Conservation (phyloP, 257 asterid species). For the Coffea canephora region DNA sequence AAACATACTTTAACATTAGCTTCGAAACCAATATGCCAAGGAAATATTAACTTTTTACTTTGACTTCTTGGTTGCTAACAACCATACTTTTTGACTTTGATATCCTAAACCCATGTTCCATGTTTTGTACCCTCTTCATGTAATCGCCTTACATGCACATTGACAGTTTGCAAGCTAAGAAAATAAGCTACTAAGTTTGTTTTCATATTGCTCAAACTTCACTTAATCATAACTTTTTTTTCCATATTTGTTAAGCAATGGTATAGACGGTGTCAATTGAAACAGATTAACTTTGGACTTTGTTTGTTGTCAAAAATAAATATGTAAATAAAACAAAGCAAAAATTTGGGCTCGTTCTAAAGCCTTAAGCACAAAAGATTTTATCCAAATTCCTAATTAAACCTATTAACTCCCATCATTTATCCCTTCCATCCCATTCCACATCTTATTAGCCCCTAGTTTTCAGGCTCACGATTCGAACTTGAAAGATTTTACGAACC, state of each 20-base stretch:
- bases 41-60: not conserved
- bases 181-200: too few species aligned
- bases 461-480: too few species aligned
- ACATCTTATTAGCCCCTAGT: too few species aligned
- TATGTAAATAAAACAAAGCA: too few species aligned
- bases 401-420: not conserved
- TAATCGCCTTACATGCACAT: not conserved
- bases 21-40: not conserved
- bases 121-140: not conserved
- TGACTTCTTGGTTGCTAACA: not conserved
- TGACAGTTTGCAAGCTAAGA: not conserved
- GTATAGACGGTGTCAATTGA: not conserved
- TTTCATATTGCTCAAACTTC: not conserved
- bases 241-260: not conserved
- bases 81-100: constrained; percentile 3
- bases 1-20: not conserved
- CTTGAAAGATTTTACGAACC: too few species aligned
- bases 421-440: too few species aligned
- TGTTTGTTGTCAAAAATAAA: too few species aligned
- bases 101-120: constrained; percentile 4
- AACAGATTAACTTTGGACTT: not conserved
- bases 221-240: not conserved
- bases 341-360: too few species aligned
- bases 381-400: not conserved
- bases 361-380: not conserved